Conservation (phyloP, 2,329 filamentous ascomycete genomes). For the Bipolaris cookei region DNA sequence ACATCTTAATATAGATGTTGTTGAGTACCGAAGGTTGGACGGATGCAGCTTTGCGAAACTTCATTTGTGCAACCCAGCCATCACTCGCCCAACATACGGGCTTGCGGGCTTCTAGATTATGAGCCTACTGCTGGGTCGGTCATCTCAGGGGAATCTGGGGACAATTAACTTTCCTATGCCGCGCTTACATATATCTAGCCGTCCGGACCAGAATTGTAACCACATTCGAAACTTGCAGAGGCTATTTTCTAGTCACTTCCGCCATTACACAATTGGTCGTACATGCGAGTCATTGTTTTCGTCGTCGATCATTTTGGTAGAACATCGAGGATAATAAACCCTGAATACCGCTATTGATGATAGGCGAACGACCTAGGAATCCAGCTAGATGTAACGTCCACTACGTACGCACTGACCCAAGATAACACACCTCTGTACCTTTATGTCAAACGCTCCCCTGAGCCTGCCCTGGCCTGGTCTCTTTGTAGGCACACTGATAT, state of each 20-base stretch:
- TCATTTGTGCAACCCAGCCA: neutral
- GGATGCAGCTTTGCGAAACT: neutral
- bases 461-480: neutral
- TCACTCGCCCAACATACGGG: neutral
- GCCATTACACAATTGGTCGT: neutral
- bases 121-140: neutral
- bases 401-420: neutral
- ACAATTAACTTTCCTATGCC: neutral
- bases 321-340: conserved; percentile 2
- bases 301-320: neutral
- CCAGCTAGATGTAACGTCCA: neutral
- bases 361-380: neutral
- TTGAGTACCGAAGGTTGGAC: neutral
- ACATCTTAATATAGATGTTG: neutral
- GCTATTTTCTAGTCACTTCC: neutral
- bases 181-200: neutral
- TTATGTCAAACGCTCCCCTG: neutral
- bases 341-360: neutral
- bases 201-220: neutral
- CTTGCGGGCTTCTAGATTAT: neutral
- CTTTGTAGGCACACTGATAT: neutral
- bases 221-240: neutral
- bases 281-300: neutral
- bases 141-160: neutral
- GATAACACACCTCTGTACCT: neutral